These are phyloP conservation scores for Blastocystis sp. DNA, from an alignment of 352 stramenopile genomes.

Conservation along the genomic window DNA sequence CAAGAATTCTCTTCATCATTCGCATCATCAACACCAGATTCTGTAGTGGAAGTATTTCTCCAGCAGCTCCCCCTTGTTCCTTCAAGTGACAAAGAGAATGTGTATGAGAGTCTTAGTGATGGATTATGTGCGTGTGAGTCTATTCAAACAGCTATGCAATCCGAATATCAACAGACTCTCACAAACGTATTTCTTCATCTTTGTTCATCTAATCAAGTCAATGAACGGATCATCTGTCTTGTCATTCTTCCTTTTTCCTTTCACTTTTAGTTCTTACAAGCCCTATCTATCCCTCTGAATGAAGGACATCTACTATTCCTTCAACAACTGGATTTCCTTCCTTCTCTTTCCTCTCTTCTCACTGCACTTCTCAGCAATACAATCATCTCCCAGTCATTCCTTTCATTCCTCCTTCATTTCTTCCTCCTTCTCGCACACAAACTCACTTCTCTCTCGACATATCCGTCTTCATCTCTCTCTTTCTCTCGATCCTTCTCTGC, in stretches of 20 bases:
- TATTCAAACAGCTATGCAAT: background rate
- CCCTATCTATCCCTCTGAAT: background rate
- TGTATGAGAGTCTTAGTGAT: background rate
- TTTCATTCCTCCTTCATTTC: background rate
- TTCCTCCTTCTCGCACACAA: background rate
- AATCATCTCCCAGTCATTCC: background rate
- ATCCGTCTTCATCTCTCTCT: background rate
- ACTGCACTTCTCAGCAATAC: background rate
- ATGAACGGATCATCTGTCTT: background rate
- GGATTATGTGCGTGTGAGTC: background rate
- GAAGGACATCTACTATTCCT: slow-evolving; percentile 37
- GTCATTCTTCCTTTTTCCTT: background rate
- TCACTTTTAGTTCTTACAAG: background rate
- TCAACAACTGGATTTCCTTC: slow-evolving; percentile 27
- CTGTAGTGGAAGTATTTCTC: background rate
- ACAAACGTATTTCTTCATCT: slow-evolving; percentile 1
- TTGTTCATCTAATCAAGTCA: background rate
- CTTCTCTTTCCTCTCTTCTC: background rate
- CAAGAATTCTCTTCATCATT: background rate
- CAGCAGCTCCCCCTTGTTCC: background rate
- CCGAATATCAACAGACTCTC: background rate
- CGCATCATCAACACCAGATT: background rate
- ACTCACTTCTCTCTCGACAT: background rate
- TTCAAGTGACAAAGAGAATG: background rate
- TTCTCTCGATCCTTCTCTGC: background rate